Evolutionary conservation across 2,329 filamentous ascomycete genomes (phyloP).

Genomic region (Ophiostoma australiae): DNA sequence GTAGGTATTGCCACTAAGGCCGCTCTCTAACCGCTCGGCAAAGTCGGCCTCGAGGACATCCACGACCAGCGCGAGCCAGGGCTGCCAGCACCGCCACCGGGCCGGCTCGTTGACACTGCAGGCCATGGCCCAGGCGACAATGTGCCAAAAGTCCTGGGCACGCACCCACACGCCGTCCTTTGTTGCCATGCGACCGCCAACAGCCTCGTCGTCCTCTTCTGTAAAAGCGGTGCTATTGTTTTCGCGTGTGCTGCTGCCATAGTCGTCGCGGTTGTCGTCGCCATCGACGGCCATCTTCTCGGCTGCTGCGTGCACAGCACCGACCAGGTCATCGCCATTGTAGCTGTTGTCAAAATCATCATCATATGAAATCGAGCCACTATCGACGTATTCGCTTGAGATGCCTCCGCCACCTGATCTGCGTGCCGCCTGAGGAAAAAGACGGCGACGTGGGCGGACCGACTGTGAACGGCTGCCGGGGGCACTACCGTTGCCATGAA

Average conservation of each 20-base stretch:
- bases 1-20: slow-evolving; percentile 29
- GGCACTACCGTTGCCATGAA: neutral
- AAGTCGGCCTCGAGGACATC: slow-evolving; percentile 72
- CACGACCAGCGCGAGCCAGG: slow-evolving; percentile 75
- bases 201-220: slow-evolving; percentile 46
- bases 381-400: slow-evolving; percentile 24
- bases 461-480: slow-evolving; percentile 23
- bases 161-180: slow-evolving; percentile 64
- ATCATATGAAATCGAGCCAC: slow-evolving; percentile 16
- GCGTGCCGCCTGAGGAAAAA: slow-evolving; percentile 3
- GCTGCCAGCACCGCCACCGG: slow-evolving; percentile 76
- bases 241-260: slow-evolving; percentile 27
- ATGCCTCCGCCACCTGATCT: neutral
- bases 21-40: slow-evolving; percentile 46
- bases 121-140: slow-evolving; percentile 88
- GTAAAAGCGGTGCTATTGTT: slow-evolving; percentile 34
- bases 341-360: slow-evolving; percentile 16
- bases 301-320: neutral
- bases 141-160: slow-evolving; percentile 84
- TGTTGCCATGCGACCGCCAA: slow-evolving; percentile 58
- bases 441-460: slow-evolving; percentile 29
- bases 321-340: neutral
- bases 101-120: slow-evolving; percentile 69
- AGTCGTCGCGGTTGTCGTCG: neutral
- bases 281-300: neutral